These are phyloP conservation scores for Herpetomonas tarakana DNA, from an alignment of 208 protist species.

Conservation along the genomic window DNA sequence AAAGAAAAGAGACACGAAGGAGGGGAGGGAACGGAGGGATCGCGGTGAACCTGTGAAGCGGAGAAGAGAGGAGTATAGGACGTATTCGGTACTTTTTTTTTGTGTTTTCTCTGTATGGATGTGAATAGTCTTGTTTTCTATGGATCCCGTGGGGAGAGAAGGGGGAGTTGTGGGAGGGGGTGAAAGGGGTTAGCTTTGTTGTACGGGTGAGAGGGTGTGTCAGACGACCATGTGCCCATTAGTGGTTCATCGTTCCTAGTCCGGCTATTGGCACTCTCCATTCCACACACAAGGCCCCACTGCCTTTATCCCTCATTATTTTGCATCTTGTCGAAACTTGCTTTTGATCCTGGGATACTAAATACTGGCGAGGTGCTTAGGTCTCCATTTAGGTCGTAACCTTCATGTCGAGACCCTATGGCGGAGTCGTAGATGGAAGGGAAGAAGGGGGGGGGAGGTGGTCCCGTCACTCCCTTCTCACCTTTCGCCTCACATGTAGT, in stretches of 20 bases:
- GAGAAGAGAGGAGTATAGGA: no score
- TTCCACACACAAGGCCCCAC: background rate
- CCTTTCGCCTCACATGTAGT: constrained; percentile 25
- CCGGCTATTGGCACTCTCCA: no score
- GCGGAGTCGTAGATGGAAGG: constrained; percentile 5
- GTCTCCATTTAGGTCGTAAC: background rate
- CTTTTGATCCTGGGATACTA: no score
- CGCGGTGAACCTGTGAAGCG: background rate
- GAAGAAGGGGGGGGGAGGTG: background rate
- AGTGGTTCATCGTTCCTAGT: no score
- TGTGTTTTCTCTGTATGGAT: background rate
- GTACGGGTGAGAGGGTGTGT: background rate
- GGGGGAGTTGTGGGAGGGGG: no score
- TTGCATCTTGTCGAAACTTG: background rate
- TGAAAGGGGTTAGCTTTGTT: background rate
- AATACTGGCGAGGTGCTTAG: no score
- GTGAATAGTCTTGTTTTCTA: background rate
- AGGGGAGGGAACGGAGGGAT: background rate
- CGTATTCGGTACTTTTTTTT: background rate
- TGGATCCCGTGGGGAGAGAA: background rate
- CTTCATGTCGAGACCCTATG: background rate
- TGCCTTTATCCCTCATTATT: background rate
- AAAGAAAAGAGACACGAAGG: background rate
- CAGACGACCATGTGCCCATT: no score
- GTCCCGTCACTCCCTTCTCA: background rate